Evolutionary conservation across 2,329 filamentous ascomycete genomes (phyloP).

Genomic region (Aspergillus phoenicis): DNA sequence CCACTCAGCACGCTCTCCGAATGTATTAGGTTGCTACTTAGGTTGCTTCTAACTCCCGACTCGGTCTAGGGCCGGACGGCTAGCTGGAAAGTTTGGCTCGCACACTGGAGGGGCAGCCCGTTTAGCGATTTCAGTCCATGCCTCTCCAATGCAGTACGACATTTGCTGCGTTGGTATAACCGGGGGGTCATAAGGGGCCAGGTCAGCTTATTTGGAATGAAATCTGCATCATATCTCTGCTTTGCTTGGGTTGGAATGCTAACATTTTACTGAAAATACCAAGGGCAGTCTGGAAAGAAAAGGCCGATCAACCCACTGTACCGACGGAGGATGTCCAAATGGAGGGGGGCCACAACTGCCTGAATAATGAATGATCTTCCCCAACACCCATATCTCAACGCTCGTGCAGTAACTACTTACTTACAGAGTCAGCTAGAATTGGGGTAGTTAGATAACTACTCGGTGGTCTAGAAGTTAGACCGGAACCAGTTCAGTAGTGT

Average conservation of each 20-base stretch:
- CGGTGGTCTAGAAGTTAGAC: not conserved
- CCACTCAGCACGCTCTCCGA: slow-evolving; percentile 16
- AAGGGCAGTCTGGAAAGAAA: not conserved
- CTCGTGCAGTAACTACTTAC: not conserved
- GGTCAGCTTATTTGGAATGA: slow-evolving; percentile 2
- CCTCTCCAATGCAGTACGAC: slow-evolving; percentile 3
- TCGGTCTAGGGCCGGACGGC: slow-evolving; percentile 1
- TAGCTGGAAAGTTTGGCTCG: slow-evolving; percentile 9
- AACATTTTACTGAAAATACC: not conserved
- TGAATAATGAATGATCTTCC: slow-evolving; percentile 1
- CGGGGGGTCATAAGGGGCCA: not conserved
- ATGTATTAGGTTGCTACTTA: slow-evolving; percentile 15
- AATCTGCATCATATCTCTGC: not conserved
- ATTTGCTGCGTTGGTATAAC: not conserved
- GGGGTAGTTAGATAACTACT: not conserved
- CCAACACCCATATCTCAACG: slow-evolving; percentile 4
- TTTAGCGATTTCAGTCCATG: slow-evolving; percentile 8
- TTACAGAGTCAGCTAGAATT: not conserved
- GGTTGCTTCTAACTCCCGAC: slow-evolving; percentile 11
- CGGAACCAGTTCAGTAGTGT: not conserved
- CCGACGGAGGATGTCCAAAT: not conserved
- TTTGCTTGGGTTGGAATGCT: slow-evolving; percentile 6
- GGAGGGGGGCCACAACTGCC: not conserved
- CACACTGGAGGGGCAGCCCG: slow-evolving; percentile 11
- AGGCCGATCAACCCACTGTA: not conserved